phyloP scores from a whole-genome alignment of 1,284 basidiomycete genomes.

The Trametes hirsuta region DNA sequence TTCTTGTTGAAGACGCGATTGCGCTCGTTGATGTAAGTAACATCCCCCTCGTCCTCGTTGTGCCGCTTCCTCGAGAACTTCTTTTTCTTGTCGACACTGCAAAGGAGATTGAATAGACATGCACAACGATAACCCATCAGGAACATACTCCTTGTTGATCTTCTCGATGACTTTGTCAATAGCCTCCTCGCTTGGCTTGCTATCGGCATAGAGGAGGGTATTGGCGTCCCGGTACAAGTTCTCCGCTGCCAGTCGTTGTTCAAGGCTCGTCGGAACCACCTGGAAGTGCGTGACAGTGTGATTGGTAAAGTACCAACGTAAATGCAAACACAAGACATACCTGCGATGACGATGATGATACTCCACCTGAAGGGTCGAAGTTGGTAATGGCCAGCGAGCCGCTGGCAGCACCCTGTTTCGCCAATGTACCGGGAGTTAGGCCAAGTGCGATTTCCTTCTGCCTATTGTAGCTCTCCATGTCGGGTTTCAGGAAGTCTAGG shows the following conservation, averaged over 20 bases:
- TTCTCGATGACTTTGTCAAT: constrained; percentile 92
- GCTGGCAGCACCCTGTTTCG: constrained; percentile 40
- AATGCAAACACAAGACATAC: constrained; percentile 32
- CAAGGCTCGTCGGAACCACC: constrained; percentile 56
- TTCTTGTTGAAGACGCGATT: constrained; percentile 99
- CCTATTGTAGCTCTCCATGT: constrained; percentile 81
- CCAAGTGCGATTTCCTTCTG: constrained; percentile 88
- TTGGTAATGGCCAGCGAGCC: constrained; percentile 45
- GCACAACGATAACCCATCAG: background rate
- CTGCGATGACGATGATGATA: constrained; percentile 42
- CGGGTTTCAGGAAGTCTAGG: constrained; percentile 84
- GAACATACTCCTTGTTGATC: constrained; percentile 89
- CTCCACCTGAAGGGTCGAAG: constrained; percentile 52
- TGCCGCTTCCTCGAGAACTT: constrained; percentile 86
- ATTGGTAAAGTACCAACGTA: background rate
- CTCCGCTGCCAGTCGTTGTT: constrained; percentile 74
- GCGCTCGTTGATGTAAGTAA: constrained; percentile 99
- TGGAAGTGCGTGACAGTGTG: constrained; percentile 26
- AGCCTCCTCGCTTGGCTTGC: constrained; percentile 91
- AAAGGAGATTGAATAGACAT: constrained; percentile 1
- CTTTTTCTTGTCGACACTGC: constrained; percentile 83
- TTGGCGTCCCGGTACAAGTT: constrained; percentile 90
- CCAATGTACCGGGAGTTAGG: constrained; percentile 63
- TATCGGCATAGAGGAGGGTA: constrained; percentile 90
- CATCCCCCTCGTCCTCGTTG: constrained; percentile 92